Evolutionary conservation across 208 protist genomes (phyloP), one percentile per base, ranked within the genome.

Genomic region (Plasmodiophora brassicae): DNA sequence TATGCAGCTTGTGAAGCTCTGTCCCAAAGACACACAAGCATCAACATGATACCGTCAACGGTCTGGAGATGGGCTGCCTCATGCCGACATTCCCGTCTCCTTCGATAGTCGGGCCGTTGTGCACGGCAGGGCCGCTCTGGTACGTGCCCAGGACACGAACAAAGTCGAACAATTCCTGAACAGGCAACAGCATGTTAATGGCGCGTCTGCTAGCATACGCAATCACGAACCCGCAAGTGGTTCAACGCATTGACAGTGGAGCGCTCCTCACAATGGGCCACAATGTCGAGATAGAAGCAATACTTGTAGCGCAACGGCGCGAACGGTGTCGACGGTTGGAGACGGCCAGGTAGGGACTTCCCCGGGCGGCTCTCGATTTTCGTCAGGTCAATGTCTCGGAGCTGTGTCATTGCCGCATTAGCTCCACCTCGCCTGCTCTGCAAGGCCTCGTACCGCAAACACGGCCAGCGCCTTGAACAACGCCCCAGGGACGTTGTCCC

Each of bases 311-410:
- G 0, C 0, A 5, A 14, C 83, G 36, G 1, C 5, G 38, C 8
- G 14, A 0, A 0, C 83, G 39, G 0, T 36, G 41, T 41, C 45
- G 1, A 0, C 45, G 1, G 10, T 44, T n/a, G 39, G 85, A 38
- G 1, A 84, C 45, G 45, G 53, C 43, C 45, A 50, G 38, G 85
- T 25, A 1, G 32, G 5, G 45, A 41, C 50, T 60, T 50, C 35
- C 53, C 44, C 8, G 85, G 85, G 1, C 85, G 85, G 36, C 35
- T 46, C 35, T 89, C 88, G 44, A 89, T 87, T 53, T 89, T 89
- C 54, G 71, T 65, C 28, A 89, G 84, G 53, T 89, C 65, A 45
- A 89, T 86, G 50, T 84, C 88, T n/a, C 86, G 86, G n/a, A n/a
- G n/a, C n/a, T n/a, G n/a, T n/a, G n/a, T n/a, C n/a, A n/a, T n/a